Percentiles rank a stretch among this genome's conserved stretches.
These are phyloP conservation scores for Gastrolobium villosum DNA, from an alignment of 306 rosid genomes.

Conservation along the genomic window DNA sequence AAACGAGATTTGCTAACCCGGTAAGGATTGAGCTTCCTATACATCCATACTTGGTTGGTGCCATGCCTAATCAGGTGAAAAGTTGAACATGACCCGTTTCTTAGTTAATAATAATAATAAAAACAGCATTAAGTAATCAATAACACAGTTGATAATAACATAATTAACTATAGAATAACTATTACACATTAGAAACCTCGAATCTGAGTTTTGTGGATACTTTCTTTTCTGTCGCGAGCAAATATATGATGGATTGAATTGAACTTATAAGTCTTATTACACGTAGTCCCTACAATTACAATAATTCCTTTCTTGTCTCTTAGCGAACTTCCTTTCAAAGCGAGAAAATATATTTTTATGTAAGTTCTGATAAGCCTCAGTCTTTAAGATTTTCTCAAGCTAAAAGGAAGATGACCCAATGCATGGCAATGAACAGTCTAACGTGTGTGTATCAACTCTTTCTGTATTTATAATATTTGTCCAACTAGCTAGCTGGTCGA, in stretches of 20 bases:
- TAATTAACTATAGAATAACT: too few relatives aligned
- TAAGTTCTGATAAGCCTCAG: background rate
- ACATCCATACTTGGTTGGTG: too few relatives aligned
- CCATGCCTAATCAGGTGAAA: too few relatives aligned
- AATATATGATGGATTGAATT: background rate
- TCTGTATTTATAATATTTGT: background rate
- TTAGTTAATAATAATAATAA: too few relatives aligned
- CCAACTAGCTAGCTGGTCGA: background rate
- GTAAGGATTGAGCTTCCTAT: too few relatives aligned
- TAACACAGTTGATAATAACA: too few relatives aligned
- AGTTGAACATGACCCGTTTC: too few relatives aligned
- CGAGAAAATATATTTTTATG: background rate
- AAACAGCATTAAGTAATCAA: too few relatives aligned
- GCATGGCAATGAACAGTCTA: background rate
- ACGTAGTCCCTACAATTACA: too few relatives aligned
- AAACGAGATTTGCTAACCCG: too few relatives aligned
- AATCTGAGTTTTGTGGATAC: background rate
- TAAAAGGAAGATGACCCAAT: background rate
- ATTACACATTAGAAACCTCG: too few relatives aligned
- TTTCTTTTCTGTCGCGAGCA: background rate
- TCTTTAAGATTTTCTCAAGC: background rate
- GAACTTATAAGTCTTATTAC: too few relatives aligned
- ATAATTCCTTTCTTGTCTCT: background rate
- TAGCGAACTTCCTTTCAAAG: background rate
- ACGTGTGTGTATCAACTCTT: background rate